Conservation (phyloP, 2,329 filamentous ascomycete species). For the Colletotrichum eleusines region DNA sequence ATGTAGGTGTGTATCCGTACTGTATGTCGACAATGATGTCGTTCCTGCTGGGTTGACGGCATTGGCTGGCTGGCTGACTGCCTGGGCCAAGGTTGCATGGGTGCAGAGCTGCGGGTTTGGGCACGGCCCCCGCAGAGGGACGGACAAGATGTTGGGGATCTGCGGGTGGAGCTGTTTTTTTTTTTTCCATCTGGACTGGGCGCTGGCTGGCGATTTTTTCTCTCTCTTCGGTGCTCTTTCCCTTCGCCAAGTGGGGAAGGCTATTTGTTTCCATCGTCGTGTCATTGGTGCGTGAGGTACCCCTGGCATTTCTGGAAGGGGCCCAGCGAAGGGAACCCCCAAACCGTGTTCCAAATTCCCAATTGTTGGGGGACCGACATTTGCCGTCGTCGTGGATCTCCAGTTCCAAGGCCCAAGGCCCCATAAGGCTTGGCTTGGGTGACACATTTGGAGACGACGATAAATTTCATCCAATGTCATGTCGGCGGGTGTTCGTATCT, state of each 20-base stretch:
- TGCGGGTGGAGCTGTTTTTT: constrained; percentile 49
- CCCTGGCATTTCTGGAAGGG: constrained; percentile 41
- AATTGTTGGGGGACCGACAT: constrained; percentile 40
- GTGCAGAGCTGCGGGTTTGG: neutral
- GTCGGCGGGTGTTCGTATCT: neutral
- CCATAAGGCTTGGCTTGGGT: neutral
- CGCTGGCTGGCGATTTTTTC: constrained; percentile 34
- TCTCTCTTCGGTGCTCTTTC: constrained; percentile 12
- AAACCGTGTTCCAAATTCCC: constrained; percentile 34
- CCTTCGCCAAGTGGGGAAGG: constrained; percentile 23
- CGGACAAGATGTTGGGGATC: constrained; percentile 60
- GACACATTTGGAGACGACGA: neutral
- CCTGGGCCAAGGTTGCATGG: neutral
- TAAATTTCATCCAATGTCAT: neutral
- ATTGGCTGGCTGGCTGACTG: neutral
- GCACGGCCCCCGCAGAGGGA: constrained; percentile 38
- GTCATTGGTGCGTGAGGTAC: constrained; percentile 20
- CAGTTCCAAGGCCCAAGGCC: neutral
- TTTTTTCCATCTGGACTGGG: constrained; percentile 36
- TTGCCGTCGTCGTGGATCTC: constrained; percentile 25
- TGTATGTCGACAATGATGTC: constrained; percentile 4
- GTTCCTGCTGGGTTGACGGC: constrained; percentile 4
- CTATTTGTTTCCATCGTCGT: constrained; percentile 18
- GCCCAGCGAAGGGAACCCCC: constrained; percentile 35
- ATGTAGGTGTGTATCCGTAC: too few relatives aligned